phyloP scores from a whole-genome alignment of 495 filamentous ascomycete species.

The Pyrenula aspistea region DNA sequence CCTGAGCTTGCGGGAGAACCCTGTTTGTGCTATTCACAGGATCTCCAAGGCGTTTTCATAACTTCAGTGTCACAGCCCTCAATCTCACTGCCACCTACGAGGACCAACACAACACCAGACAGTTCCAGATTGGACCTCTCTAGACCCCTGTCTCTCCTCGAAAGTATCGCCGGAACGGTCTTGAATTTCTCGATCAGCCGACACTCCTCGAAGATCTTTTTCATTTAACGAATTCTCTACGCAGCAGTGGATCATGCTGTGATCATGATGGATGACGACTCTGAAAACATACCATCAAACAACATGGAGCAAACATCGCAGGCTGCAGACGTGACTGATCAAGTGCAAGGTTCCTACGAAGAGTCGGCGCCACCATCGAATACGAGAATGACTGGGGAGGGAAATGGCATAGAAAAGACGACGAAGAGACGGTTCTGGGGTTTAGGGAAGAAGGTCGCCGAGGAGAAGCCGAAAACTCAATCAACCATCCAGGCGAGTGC shows the following conservation, averaged over 20 bases:
- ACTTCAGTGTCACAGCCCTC: slow-evolving; percentile 6
- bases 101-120: neutral
- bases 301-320: neutral
- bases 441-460: slow-evolving; percentile 54
- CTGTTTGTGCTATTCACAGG: neutral
- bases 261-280: neutral
- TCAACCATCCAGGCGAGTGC: slow-evolving; percentile 21
- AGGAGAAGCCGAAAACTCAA: slow-evolving; percentile 20
- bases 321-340: neutral
- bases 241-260: neutral
- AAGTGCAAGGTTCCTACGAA: neutral
- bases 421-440: slow-evolving; percentile 39
- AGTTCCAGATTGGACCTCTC: slow-evolving; percentile 6
- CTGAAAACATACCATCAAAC: neutral
- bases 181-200: neutral
- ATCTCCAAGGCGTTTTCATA: neutral
- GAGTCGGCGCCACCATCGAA: neutral
- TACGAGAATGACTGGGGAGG: neutral
- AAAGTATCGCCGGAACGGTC: neutral
- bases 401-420: slow-evolving; percentile 8
- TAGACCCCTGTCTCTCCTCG: neutral
- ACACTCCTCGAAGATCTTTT: too few relatives aligned
- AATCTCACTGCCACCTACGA: slow-evolving; percentile 6
- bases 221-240: too few relatives aligned
- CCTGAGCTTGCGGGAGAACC: neutral